A percentile compares a stretch with the other conserved stretches of the same genome.
phyloP scores from a whole-genome alignment of 805 yeast genomes.

The Metschnikowia kunwiensis region DNA sequence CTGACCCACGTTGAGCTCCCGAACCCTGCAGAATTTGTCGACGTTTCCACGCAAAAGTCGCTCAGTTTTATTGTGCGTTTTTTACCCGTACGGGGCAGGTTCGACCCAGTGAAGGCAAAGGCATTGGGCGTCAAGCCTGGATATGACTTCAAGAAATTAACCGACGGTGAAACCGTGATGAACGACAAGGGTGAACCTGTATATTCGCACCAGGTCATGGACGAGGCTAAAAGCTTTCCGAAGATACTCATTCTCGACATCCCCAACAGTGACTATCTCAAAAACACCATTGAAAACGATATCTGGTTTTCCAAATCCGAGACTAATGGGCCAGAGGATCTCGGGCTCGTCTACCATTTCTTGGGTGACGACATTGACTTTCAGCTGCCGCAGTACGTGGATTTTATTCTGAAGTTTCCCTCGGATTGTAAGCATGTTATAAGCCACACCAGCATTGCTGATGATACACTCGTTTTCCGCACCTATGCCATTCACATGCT shows the following conservation, averaged over 20 bases:
- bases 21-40: conserved; percentile 19
- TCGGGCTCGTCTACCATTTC: conserved; percentile 68
- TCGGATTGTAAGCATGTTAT: conserved; percentile 54
- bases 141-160: conserved; percentile 51
- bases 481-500: conserved; percentile 52
- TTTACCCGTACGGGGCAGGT: conserved; percentile 71
- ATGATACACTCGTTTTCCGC: conserved; percentile 57
- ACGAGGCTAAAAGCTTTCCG: conserved; percentile 53
- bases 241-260: conserved; percentile 70
- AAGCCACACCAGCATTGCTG: conserved; percentile 66
- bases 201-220: conserved; percentile 70
- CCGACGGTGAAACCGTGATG: conserved; percentile 56
- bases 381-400: conserved; percentile 38
- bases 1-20: conserved; percentile 40
- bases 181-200: conserved; percentile 58
- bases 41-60: conserved; percentile 40
- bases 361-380: conserved; percentile 61
- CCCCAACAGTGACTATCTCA: conserved; percentile 50
- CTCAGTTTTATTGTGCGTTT: conserved; percentile 69
- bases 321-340: conserved; percentile 32
- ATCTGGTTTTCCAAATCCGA: conserved; percentile 33
- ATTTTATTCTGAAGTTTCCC: conserved; percentile 56
- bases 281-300: conserved; percentile 24
- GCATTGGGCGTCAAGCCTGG: conserved; percentile 71
- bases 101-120: conserved; percentile 61